Evolutionary conservation across 768 basidiomycete genomes (phyloP), one percentile per base, ranked within the genome.

Genomic region (Mycena capillaripes): DNA sequence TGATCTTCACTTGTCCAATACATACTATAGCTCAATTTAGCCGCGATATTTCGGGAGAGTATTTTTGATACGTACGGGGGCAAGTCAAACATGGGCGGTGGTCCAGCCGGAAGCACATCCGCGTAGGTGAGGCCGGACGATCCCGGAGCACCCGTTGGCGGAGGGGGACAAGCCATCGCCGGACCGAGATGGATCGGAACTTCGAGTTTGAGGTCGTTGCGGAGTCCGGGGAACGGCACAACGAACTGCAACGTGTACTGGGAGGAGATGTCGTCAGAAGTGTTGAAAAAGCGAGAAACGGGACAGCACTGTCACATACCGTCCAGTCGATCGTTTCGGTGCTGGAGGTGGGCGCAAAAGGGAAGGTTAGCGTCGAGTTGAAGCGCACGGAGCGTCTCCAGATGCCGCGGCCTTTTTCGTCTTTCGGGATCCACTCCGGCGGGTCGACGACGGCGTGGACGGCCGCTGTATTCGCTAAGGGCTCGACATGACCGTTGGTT

Each of bases 361-460:
- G 66, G 10, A 67, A 59, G 29, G 46, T 17, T 14, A 69, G 25
- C 36, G 44, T 58, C 4, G 46, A 69, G 21, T 40, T 36, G 16
- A 69, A 60, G 7, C 38, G 58, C 2, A 55, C 59, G 10, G 48
- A 34, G 23, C 67, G 67, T 55, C 38, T 23, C 58, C 58, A 59
- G 23, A 59, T 46, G 10, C 65, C 65, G 21, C 53, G 52, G 3
- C 27, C 55, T 25, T 65, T 64, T 8, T 42, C 21, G 53, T 66
- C 68, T 32, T 40, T 34, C 23, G 68, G 60, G 7, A 69, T 14
- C 68, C 68, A 69, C 40, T 56, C 59, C 17, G 68, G 68, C 27
- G 50, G 50, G 16, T 64, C 48, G 27, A 64, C 36, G 9, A 32
- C 29, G 4, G 53, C 25, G 8, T 32, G 53, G 7, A 55, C 53